Conservation (phyloP, 306 rosid genomes). For the Castanea mollissima region DNA sequence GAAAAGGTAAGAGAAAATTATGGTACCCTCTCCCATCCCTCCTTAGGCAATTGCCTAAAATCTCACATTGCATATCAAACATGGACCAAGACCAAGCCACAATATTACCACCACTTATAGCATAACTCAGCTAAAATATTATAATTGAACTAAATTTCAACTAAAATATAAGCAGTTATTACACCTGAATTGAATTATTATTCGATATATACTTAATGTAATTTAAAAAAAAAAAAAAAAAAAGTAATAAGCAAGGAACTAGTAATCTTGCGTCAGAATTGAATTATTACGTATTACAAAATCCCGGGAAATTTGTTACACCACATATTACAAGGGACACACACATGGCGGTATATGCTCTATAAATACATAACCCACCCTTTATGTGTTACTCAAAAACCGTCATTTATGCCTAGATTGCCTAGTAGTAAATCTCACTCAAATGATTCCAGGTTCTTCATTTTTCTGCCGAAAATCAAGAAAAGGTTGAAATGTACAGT, state of each 20-base stretch:
- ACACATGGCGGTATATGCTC: constrained; percentile 7
- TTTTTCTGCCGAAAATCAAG: constrained; percentile 18
- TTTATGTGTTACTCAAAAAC: constrained; percentile 1
- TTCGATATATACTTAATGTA: not conserved
- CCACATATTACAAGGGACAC: not conserved
- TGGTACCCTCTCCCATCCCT: too few species aligned
- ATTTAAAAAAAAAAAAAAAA: too few species aligned
- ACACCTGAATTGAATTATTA: not conserved
- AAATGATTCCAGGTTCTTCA: constrained; percentile 19
- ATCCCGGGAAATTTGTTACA: not conserved
- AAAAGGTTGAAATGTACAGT: constrained; percentile 8
- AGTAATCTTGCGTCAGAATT: not conserved
- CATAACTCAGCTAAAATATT: not conserved
- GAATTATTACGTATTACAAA: not conserved
- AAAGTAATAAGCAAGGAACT: not conserved
- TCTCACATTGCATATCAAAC: too few species aligned
- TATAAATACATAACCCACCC: constrained; percentile 13
- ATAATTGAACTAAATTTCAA: not conserved
- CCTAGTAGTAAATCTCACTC: constrained; percentile 10
- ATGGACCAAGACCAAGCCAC: too few species aligned
- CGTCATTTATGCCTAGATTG: not conserved
- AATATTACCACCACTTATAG: not conserved
- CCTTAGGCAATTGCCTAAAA: too few species aligned
- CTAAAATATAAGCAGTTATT: not conserved
- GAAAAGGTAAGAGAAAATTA: too few species aligned